A percentile compares a stretch with the other conserved stretches of the same genome.
Evolutionary conservation across 2,329 filamentous ascomycete species (phyloP).

Genomic region (Macrophomina phaseolina): DNA sequence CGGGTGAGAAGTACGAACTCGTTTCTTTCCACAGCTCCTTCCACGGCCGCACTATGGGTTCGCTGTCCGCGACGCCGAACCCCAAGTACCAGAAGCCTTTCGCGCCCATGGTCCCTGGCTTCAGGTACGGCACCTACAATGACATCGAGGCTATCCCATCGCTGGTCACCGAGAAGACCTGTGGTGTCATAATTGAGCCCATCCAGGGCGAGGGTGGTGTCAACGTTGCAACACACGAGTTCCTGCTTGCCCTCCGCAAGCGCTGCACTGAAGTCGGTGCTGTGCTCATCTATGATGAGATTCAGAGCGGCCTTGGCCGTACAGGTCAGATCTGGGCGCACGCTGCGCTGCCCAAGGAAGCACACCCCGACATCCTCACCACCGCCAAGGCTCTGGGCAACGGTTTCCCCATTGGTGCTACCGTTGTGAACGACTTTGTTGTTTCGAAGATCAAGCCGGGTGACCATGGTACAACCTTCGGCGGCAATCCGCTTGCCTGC

Average conservation of each 20-base stretch:
- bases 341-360: constrained; percentile 71
- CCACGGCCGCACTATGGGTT: constrained; percentile 96
- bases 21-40: constrained; percentile 93
- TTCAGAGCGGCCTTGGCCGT: constrained; percentile 89
- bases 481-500: constrained; percentile 86
- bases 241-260: constrained; percentile 80
- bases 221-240: constrained; percentile 80
- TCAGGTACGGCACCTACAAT: constrained; percentile 85
- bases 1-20: constrained; percentile 77
- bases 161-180: constrained; percentile 83
- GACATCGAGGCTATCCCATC: constrained; percentile 73
- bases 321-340: constrained; percentile 95
- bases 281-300: constrained; percentile 93
- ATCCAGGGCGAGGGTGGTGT: constrained; percentile 98
- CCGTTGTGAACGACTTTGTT: constrained; percentile 69
- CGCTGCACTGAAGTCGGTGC: constrained; percentile 87
- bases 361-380: constrained; percentile 92
- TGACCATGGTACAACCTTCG: constrained; percentile 94
- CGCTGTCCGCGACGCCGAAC: constrained; percentile 93
- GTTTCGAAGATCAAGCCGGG: constrained; percentile 73
- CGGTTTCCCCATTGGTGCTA: constrained; percentile 92
- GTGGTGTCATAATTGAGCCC: constrained; percentile 93
- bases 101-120: constrained; percentile 92
- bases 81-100: constrained; percentile 98
- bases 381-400: constrained; percentile 97